Evolutionary conservation across 1,139 yeast genomes (phyloP).

Genomic region (Komagataea norvegica): DNA sequence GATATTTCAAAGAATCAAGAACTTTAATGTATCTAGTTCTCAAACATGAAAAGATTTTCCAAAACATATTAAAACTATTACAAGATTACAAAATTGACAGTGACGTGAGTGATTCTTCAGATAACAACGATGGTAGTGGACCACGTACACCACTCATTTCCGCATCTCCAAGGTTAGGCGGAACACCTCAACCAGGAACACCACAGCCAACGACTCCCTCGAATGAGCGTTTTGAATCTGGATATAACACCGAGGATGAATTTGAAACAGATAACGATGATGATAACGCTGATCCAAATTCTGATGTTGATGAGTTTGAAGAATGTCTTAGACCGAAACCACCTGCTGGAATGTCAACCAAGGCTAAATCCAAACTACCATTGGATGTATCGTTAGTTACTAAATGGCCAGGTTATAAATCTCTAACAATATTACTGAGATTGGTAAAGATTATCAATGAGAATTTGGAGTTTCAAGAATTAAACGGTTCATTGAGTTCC

Average conservation of each 20-base stretch:
- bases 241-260: slow-evolving; percentile 6
- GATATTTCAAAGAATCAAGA: slow-evolving; percentile 47
- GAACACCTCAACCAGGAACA: slow-evolving; percentile 3
- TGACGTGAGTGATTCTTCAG: slow-evolving; percentile 6
- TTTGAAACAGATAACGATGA: slow-evolving; percentile 9
- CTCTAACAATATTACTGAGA: slow-evolving; percentile 43
- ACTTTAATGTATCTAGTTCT: slow-evolving; percentile 50
- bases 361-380: slow-evolving; percentile 55
- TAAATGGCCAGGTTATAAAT: slow-evolving; percentile 59
- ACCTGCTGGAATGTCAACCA: slow-evolving; percentile 61
- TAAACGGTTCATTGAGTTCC: slow-evolving; percentile 2
- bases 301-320: slow-evolving; percentile 17
- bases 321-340: slow-evolving; percentile 31
- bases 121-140: slow-evolving; percentile 5
- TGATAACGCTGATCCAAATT: slow-evolving; percentile 7
- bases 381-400: slow-evolving; percentile 44
- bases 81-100: slow-evolving; percentile 20
- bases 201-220: slow-evolving; percentile 10
- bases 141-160: slow-evolving; percentile 9
- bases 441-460: slow-evolving; percentile 37
- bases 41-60: slow-evolving; percentile 38
- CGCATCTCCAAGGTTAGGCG: slow-evolving; percentile 7
- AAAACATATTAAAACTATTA: slow-evolving; percentile 26
- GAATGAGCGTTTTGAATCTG: slow-evolving; percentile 5
- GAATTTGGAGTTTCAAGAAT: slow-evolving; percentile 30